Base-by-base conservation (phyloP, 768 basidiomycete species). In the Pulveroboletus frians region DNA sequence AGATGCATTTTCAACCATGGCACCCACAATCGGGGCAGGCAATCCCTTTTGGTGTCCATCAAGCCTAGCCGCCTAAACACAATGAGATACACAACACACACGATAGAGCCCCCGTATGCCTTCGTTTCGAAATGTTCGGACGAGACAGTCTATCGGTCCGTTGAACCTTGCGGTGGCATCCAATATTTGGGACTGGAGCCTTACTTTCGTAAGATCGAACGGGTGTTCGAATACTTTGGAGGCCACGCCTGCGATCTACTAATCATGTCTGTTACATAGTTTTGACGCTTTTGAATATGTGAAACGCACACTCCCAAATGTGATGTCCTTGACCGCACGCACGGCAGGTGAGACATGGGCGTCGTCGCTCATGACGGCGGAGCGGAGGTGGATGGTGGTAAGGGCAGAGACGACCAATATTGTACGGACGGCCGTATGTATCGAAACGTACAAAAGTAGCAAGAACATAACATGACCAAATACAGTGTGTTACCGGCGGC, bases 141-240 rank as follows among this genome's bases (percentile, higher is more conserved):
- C 70, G 49, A 97, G 76, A 66, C 93, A 95, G 68, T 98, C 90
- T 51, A 92, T 58, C 0, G 94, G 93, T 0, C 94, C 94, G 13
- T 73, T 82, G 71, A 92, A 98, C 15, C 83, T 79, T 43, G 69
- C 71, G 13, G 79, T 72, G 9, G 79, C 70, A 52, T 88, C 82
- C 46, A 94, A 75, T 11, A 94, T 84, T 61, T 97, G 95, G 2
- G 89, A 80, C 67, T 98, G 95, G 37, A 98, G 76, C 42, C 94
- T 80, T 50, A 96, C 94, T 72, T 96, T 97, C 48, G 92, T 87
- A 31, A 98, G 79, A 69, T 97, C 94, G 61, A 95, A 92, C 1
- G 95, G 95, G 64, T 96, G 92, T 71, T 95, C 93, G 54, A 96
- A 84, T 14, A 92, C 73, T 65, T 85, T 83, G 39, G 92, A 85